Evolutionary conservation across 306 rosid genomes (phyloP), one percentile per base, ranked within the genome.

Genomic region (Dalbergia oliveri): DNA sequence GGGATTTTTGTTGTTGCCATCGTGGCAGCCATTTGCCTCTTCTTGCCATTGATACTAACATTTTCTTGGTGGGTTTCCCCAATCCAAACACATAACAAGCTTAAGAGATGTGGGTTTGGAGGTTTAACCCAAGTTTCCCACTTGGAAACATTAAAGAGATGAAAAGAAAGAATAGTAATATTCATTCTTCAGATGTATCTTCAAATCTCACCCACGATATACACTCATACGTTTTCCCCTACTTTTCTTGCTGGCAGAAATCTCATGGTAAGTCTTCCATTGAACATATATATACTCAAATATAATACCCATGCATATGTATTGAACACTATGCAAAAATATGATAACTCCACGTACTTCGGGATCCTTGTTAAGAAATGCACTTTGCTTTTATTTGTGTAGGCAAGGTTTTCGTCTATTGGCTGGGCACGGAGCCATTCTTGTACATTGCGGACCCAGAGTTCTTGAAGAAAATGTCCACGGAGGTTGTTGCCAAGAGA

Each of bases 371-470:
- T 64, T 64, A 64, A 37, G 50, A 63, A 37, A 37, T 37, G 41
- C 41, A 37, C 4, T 37, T 37, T 37, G 41, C 41, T 37, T 58
- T 53, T 73, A 35, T 41, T 74, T 49, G 2, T 79, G 75, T 82
- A 94, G 98, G 98, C 69, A 91, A 94, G 39, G 81, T 86, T 57
- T 94, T 87, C 4, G 63, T 94, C 11, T 94, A 94, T 75, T 94
- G 97, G 98, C 65, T 94, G 34, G 98, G 98, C 0, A 91, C 97
- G 23, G 97, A 91, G 78, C 98, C 98, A 70, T 94, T 94, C 75
- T 67, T 94, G 72, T 94, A 91, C 45, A 67, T 94, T 49, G 95
- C 93, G 11, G 95, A 94, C 0, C 84, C 98, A 43, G 90, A 83
- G 50, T 89, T 94, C 44, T 73, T 94, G 71, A 90, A 89, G 86